A percentile compares a stretch with the other conserved stretches of the same genome.
Conservation (phyloP, 2,329 filamentous ascomycete species). For the Colletotrichum truncatum region DNA sequence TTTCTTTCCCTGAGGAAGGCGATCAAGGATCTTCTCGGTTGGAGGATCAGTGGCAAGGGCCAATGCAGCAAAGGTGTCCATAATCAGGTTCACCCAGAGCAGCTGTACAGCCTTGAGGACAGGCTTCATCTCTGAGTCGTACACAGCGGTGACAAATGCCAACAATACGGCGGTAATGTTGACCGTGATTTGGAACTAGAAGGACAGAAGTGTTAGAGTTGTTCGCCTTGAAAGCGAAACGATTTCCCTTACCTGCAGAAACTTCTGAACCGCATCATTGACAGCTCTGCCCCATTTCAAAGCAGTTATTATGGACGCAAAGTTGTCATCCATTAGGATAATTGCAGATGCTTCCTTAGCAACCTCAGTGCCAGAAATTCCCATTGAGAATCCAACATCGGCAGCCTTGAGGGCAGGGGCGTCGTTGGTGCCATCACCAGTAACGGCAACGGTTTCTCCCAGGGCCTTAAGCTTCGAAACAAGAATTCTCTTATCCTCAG, state of each 20-base stretch:
- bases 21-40: conserved; percentile 63
- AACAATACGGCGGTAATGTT: conserved; percentile 75
- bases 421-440: conserved; percentile 75
- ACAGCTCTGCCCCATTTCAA: conserved; percentile 75
- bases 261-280: conserved; percentile 75
- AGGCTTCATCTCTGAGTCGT: conserved; percentile 61
- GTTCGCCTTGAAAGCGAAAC: no score
- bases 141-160: conserved; percentile 71
- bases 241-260: conserved; percentile 62
- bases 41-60: conserved; percentile 72
- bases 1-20: conserved; percentile 66
- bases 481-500: conserved; percentile 67
- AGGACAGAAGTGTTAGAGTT: no score
- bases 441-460: conserved; percentile 69
- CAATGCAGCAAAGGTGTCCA: conserved; percentile 74
- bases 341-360: conserved; percentile 76
- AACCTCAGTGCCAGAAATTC: conserved; percentile 72
- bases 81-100: conserved; percentile 76
- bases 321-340: conserved; percentile 74
- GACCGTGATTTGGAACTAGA: conserved; percentile 72
- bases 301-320: conserved; percentile 72
- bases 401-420: conserved; percentile 72
- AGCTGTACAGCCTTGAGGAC: conserved; percentile 74
- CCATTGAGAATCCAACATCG: conserved; percentile 76
- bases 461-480: conserved; percentile 62